Conservation (phyloP, 1,139 yeast species). For the Diutina siamensis region DNA sequence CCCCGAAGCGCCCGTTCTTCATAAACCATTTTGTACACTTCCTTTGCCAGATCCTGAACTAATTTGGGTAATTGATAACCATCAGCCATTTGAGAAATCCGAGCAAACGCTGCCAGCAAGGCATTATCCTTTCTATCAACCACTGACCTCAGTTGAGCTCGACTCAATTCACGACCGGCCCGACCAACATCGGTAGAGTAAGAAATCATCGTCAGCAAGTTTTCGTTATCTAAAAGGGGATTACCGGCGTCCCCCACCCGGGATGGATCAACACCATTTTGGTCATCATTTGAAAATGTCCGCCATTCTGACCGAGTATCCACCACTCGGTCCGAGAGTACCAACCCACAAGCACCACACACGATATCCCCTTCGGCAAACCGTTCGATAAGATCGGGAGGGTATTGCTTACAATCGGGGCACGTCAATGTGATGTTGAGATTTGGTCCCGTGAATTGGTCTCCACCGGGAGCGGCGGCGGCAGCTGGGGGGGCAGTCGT, state of each 20-base stretch:
- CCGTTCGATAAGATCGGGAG: constrained; percentile 91
- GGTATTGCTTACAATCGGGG: constrained; percentile 92
- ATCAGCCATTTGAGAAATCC: constrained; percentile 92
- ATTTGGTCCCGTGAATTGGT: constrained; percentile 44
- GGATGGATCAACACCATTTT: constrained; percentile 95
- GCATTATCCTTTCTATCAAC: constrained; percentile 85
- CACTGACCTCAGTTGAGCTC: constrained; percentile 79
- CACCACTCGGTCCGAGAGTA: constrained; percentile 81
- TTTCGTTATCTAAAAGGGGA: constrained; percentile 84
- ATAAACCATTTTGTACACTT: constrained; percentile 83
- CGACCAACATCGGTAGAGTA: constrained; percentile 68
- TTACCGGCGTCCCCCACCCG: constrained; percentile 99
- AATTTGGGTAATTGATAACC: constrained; percentile 91
- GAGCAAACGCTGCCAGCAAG: constrained; percentile 79
- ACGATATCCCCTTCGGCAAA: constrained; percentile 97
- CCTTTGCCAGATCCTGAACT: constrained; percentile 96
- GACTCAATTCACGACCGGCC: constrained; percentile 74
- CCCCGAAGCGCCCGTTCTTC: constrained; percentile 85
- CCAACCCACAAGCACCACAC: constrained; percentile 93
- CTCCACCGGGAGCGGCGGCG: neutral
- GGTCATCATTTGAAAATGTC: constrained; percentile 93
- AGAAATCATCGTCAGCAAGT: constrained; percentile 86
- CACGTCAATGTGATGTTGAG: constrained; percentile 84
- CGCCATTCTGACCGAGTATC: constrained; percentile 98
- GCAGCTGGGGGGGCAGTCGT: constrained; percentile 1